Percentiles rank a stretch among this genome's conserved stretches.
Evolutionary conservation across 2,329 filamentous ascomycete species (phyloP).

Genomic region (Paecilomyces formosus): DNA sequence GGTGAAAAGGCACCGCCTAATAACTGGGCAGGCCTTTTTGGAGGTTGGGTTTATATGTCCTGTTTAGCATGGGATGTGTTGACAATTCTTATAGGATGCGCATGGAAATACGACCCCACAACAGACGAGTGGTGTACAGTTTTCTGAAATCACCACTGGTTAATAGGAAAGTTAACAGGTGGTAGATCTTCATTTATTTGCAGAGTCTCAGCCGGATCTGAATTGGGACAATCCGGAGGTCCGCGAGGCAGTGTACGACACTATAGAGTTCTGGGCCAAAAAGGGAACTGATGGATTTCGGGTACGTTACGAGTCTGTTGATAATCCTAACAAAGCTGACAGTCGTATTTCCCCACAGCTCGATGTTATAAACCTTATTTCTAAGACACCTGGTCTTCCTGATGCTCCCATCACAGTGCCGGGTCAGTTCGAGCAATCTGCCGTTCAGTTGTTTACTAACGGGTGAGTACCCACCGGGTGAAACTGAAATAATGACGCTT

Average conservation of each 20-base stretch:
- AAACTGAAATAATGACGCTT: not conserved
- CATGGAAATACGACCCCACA: constrained; percentile 54
- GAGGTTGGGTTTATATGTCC: constrained; percentile 14
- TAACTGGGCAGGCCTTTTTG: constrained; percentile 62
- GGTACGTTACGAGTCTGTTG: constrained; percentile 11
- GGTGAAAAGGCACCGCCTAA: constrained; percentile 59
- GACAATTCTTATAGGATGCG: not conserved
- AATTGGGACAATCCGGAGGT: constrained; percentile 67
- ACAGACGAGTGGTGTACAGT: constrained; percentile 56
- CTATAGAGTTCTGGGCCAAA: constrained; percentile 68
- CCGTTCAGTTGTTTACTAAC: constrained; percentile 52
- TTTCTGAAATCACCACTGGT: not conserved
- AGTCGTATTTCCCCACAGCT: constrained; percentile 20
- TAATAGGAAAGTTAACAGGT: not conserved
- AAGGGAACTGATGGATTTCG: constrained; percentile 62
- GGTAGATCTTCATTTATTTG: constrained; percentile 59
- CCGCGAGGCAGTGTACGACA: constrained; percentile 58
- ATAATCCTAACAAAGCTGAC: not conserved
- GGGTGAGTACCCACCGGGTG: constrained; percentile 26
- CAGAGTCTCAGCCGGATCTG: constrained; percentile 66
- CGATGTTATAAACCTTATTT: constrained; percentile 62
- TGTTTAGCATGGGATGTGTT: not conserved
- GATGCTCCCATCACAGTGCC: constrained; percentile 39
- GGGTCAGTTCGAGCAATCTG: constrained; percentile 42
- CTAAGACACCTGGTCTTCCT: constrained; percentile 49